These are phyloP conservation scores for Fusarium xyrophilum DNA, from an alignment of 2,329 filamentous ascomycete genomes.

Conservation along the genomic window DNA sequence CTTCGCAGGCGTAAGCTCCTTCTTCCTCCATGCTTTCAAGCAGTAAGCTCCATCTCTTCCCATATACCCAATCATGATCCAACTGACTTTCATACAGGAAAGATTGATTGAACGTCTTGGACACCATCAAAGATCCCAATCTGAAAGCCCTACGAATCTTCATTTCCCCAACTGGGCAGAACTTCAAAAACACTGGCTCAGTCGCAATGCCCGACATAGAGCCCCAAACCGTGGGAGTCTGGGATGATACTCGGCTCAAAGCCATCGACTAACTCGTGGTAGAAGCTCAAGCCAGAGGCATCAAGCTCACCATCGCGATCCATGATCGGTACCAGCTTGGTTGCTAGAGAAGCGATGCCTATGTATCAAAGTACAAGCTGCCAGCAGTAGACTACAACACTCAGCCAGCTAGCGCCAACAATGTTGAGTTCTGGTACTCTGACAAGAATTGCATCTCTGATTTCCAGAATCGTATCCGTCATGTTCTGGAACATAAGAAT, in stretches of 20 bases:
- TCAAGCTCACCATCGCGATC: background rate
- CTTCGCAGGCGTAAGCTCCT: background rate
- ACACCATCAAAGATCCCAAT: background rate
- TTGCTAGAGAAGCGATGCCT: background rate
- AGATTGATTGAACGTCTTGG: background rate
- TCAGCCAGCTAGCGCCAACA: background rate
- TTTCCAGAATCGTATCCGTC: background rate
- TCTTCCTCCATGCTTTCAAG: background rate
- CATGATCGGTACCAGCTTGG: background rate
- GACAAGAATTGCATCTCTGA: background rate
- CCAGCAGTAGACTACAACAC: background rate
- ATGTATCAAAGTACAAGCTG: background rate
- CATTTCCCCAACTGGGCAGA: background rate
- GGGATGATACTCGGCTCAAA: background rate
- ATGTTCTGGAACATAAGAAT: background rate
- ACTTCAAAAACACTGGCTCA: background rate
- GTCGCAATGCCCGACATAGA: background rate
- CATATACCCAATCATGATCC: too few species aligned
- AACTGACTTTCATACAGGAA: background rate
- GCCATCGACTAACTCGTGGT: background rate
- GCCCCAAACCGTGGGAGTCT: background rate
- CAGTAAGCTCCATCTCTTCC: background rate
- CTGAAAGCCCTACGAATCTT: background rate
- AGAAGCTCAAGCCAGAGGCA: background rate
- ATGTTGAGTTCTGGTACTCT: background rate